Evolutionary conservation across 148 eudicot species (phyloP).

Genomic region (Rhododendron simsii): DNA sequence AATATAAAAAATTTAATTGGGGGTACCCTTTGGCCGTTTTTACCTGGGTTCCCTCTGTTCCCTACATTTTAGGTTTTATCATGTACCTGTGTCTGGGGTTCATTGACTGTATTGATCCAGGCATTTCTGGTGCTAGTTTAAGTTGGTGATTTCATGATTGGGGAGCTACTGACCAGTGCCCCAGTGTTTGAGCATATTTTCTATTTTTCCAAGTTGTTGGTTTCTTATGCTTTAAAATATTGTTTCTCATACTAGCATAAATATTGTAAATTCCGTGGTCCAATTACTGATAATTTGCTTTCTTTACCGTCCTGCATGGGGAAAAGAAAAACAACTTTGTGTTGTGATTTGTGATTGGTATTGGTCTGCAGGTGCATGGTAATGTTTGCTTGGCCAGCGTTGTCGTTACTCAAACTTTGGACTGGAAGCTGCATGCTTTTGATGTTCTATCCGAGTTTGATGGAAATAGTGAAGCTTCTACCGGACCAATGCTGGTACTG

Average conservation of each 20-base stretch:
- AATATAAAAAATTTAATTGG: too few relatives aligned
- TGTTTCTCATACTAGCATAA: not conserved
- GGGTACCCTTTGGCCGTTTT: too few relatives aligned
- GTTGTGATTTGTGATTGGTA: slow-evolving; percentile 4
- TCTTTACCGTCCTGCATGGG: not conserved
- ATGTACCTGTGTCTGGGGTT: not conserved
- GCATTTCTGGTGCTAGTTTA: not conserved
- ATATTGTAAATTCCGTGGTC: not conserved
- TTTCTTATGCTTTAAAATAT: not conserved
- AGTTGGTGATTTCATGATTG: not conserved
- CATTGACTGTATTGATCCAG: not conserved
- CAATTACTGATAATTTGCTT: not conserved
- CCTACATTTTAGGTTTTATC: not conserved
- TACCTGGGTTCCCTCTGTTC: too few relatives aligned
- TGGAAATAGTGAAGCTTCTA: slow-evolving; percentile 65
- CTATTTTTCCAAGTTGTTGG: not conserved
- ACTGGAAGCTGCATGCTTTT: slow-evolving; percentile 97
- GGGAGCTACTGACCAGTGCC: not conserved
- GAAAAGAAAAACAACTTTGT: not conserved
- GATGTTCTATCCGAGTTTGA: slow-evolving; percentile 95
- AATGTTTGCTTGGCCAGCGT: slow-evolving; percentile 95
- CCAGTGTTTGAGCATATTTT: not conserved
- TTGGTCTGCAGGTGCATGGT: slow-evolving; percentile 75
- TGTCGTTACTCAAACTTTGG: slow-evolving; percentile 87
- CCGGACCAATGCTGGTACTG: slow-evolving; percentile 82